Evolutionary conservation across 768 basidiomycete genomes (phyloP).

Genomic region (Lyophyllum semitale): DNA sequence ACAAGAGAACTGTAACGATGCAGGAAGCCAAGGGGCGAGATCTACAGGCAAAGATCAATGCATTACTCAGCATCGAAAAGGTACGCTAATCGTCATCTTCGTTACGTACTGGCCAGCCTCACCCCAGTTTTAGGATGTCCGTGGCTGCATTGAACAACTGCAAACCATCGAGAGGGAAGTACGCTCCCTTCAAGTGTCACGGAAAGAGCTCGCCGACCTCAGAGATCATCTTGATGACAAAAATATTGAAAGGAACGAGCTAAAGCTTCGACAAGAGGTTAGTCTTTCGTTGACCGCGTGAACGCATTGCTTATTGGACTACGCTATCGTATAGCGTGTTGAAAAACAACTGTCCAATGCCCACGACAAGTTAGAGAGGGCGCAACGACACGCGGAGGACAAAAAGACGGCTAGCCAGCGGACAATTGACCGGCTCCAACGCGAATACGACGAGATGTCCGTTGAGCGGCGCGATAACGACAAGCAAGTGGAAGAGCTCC

Average conservation of each 20-base stretch:
- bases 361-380: slow-evolving; percentile 77
- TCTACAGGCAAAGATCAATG: slow-evolving; percentile 71
- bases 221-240: slow-evolving; percentile 72
- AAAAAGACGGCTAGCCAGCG: slow-evolving; percentile 72
- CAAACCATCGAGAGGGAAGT: slow-evolving; percentile 72
- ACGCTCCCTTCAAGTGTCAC: slow-evolving; percentile 57
- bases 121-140: slow-evolving; percentile 57
- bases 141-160: slow-evolving; percentile 74
- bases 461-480: slow-evolving; percentile 78
- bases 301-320: not conserved
- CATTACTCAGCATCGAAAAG: slow-evolving; percentile 75
- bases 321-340: slow-evolving; percentile 59
- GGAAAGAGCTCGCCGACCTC: slow-evolving; percentile 69
- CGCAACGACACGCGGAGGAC: slow-evolving; percentile 79
- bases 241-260: slow-evolving; percentile 72
- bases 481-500: slow-evolving; percentile 75
- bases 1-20: slow-evolving; percentile 63
- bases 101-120: not conserved
- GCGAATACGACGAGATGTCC: slow-evolving; percentile 79
- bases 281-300: slow-evolving; percentile 7
- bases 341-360: slow-evolving; percentile 80
- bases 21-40: slow-evolving; percentile 79
- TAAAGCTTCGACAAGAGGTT: slow-evolving; percentile 70
- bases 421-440: slow-evolving; percentile 74
- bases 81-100: slow-evolving; percentile 31